Percentiles rank a stretch among this genome's conserved stretches.
Evolutionary conservation across 1,284 basidiomycete species (phyloP).

Genomic region (Ustilago crameri): DNA sequence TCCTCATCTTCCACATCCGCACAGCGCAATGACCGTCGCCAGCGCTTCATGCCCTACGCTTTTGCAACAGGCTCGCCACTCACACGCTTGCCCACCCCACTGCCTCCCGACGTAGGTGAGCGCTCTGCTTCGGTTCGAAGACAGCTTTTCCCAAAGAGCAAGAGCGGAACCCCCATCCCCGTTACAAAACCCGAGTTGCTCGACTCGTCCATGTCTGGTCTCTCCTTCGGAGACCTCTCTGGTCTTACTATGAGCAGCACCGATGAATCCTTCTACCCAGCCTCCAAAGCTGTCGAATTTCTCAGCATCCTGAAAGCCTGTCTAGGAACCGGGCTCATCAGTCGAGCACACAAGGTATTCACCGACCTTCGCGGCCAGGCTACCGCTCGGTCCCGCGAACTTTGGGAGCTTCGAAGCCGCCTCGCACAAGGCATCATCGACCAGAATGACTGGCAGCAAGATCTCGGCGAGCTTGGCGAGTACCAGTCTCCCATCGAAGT

Average conservation of each 20-base stretch:
- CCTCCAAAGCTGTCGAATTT: constrained; percentile 51
- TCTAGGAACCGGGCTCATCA: constrained; percentile 59
- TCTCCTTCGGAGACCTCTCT: constrained; percentile 45
- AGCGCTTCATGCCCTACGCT: constrained; percentile 34
- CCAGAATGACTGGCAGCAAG: constrained; percentile 36
- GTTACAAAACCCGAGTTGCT: constrained; percentile 3
- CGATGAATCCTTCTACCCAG: constrained; percentile 58
- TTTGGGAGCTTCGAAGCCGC: constrained; percentile 38
- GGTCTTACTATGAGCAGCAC: constrained; percentile 47
- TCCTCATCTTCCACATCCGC: constrained; percentile 18
- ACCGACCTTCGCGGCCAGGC: constrained; percentile 52
- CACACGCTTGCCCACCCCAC: constrained; percentile 45
- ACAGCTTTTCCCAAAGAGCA: constrained; percentile 22
- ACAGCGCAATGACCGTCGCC: constrained; percentile 22
- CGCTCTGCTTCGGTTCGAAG: constrained; percentile 28
- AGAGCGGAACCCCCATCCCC: constrained; percentile 10
- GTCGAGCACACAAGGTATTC: constrained; percentile 62
- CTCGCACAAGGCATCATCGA: constrained; percentile 42
- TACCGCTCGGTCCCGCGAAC: constrained; percentile 35
- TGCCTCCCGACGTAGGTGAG: constrained; percentile 46
- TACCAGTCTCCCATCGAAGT: constrained; percentile 46
- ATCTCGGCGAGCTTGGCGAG: constrained; percentile 24
- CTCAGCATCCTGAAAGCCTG: constrained; percentile 62
- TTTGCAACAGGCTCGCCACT: constrained; percentile 38
- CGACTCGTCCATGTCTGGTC: constrained; percentile 16